Evolutionary conservation across 495 filamentous ascomycete genomes (phyloP), one percentile per base, ranked within the genome.

Genomic region (Xylaria curta): DNA sequence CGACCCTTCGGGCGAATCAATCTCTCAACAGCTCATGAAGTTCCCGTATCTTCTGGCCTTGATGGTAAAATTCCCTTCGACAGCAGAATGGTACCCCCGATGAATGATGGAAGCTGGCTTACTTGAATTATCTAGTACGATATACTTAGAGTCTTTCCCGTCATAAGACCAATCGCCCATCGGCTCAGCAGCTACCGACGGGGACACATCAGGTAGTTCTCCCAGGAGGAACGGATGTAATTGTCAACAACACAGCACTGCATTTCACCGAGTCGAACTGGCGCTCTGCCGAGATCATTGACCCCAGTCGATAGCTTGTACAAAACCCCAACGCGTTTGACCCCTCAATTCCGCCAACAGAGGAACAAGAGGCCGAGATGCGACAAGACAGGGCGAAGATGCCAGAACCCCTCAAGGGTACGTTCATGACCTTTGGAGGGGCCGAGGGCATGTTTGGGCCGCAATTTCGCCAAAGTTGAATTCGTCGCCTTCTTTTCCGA

Each of bases 401-500:
- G 6, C 60, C n/a, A 7, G 38, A 4, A 8, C 19, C 3, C n/a
- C 19, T 12, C 40, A 64, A 64, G 46, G 74, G 72, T 13, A 76
- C 70, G 6, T 71, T 76, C 44, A 64, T 77, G 64, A 74, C 75
- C 15, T 76, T 77, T 53, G 71, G 74, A 72, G 31, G 74, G 75
- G 13, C 66, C 74, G 28, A 59, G 74, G n/a, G 71, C 74, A 26
- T 77, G 75, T 51, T 36, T 77, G 13, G 75, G 75, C 12, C 70
- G 68, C n/a, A 75, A 75, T 13, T 77, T 77, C 26, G 75, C 75
- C 6, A 70, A 75, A 59, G 62, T 74, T 13, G 75, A 77, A 47
- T 77, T 66, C 33, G 62, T 75, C 10, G 70, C 73, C 31, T 73
- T 77, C 44, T 71, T 77, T 36, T 73, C 67, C 26, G 26, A 42